Conservation (phyloP, 2,329 filamentous ascomycete genomes). For the Clarireedia paspali region DNA sequence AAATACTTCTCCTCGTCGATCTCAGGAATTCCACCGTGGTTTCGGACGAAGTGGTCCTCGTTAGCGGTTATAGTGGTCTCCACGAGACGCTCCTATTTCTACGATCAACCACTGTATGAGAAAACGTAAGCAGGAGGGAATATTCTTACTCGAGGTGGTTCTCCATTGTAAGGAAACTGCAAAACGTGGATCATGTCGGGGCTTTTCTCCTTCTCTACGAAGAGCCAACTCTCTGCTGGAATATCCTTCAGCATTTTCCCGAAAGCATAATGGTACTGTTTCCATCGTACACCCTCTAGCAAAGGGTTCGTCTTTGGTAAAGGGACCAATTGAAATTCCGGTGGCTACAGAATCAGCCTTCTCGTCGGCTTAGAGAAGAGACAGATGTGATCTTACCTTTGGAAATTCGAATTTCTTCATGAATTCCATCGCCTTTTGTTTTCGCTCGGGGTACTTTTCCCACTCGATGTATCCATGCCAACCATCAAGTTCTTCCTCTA, state of each 20-base stretch:
- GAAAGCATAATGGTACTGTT: slow-evolving; percentile 49
- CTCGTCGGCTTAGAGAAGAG: no score
- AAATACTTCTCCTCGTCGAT: slow-evolving; percentile 41
- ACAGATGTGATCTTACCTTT: not conserved
- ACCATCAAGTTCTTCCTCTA: slow-evolving; percentile 7
- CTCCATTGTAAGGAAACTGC: slow-evolving; percentile 58
- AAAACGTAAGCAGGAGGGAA: not conserved
- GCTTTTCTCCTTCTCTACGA: slow-evolving; percentile 49
- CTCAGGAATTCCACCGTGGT: slow-evolving; percentile 63
- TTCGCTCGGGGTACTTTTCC: slow-evolving; percentile 64
- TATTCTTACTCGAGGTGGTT: slow-evolving; percentile 39
- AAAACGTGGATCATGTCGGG: slow-evolving; percentile 54
- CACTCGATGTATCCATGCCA: slow-evolving; percentile 51
- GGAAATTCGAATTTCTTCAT: slow-evolving; percentile 44
- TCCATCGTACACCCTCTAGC: slow-evolving; percentile 48
- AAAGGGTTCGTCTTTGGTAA: slow-evolving; percentile 52
- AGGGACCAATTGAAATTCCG: slow-evolving; percentile 48
- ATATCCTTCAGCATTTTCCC: slow-evolving; percentile 38
- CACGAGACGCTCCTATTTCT: slow-evolving; percentile 36
- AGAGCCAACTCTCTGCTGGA: slow-evolving; percentile 51
- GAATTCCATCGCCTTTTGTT: slow-evolving; percentile 48
- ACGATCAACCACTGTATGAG: not conserved
- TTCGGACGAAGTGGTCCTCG: slow-evolving; percentile 57
- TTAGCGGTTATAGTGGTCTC: slow-evolving; percentile 52
- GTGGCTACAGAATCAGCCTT: slow-evolving; percentile 20